These are phyloP conservation scores for Entomortierella chlamydospora DNA, from an alignment of 192 early-diverging fungal species.

Conservation along the genomic window DNA sequence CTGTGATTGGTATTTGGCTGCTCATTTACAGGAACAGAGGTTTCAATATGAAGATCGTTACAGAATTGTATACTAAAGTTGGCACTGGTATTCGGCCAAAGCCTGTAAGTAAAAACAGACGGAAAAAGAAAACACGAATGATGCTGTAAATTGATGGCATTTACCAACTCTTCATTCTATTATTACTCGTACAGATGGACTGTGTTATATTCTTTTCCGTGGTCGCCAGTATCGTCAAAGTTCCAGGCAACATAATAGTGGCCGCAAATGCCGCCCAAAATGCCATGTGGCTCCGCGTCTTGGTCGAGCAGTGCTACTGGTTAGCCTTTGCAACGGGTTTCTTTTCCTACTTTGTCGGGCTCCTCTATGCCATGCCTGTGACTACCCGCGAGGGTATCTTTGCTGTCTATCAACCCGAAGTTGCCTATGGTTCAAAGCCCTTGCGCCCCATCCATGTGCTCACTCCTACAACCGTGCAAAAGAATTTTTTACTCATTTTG, in stretches of 20 bases:
- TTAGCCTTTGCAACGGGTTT: conserved; percentile 20
- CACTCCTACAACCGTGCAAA: conserved; percentile 42
- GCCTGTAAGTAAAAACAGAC: conserved; percentile 26
- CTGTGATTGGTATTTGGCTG: conserved; percentile 31
- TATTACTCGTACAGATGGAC: conserved; percentile 32
- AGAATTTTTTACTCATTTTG: conserved; percentile 39
- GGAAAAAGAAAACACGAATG: background rate
- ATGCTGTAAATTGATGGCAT: background rate
- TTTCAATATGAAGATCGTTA: conserved; percentile 34
- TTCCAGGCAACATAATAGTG: conserved; percentile 13
- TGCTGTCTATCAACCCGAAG: conserved; percentile 49
- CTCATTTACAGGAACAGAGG: conserved; percentile 42
- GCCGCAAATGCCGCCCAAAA: conserved; percentile 2
- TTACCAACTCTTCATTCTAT: background rate
- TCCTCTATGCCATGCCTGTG: conserved; percentile 52
- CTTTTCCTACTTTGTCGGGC: conserved; percentile 43
- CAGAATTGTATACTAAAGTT: conserved; percentile 37
- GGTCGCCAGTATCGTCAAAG: conserved; percentile 27
- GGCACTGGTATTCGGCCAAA: conserved; percentile 46
- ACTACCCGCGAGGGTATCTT: conserved; percentile 52
- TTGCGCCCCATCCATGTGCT: conserved; percentile 38
- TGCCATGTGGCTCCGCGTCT: conserved; percentile 29
- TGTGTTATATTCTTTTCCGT: conserved; percentile 37
- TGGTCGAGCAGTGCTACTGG: conserved; percentile 44
- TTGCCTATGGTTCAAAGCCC: conserved; percentile 20